Percentiles rank a stretch among this genome's conserved stretches.
Conservation (phyloP, 768 basidiomycete species). For the Boletus barrowsii region DNA sequence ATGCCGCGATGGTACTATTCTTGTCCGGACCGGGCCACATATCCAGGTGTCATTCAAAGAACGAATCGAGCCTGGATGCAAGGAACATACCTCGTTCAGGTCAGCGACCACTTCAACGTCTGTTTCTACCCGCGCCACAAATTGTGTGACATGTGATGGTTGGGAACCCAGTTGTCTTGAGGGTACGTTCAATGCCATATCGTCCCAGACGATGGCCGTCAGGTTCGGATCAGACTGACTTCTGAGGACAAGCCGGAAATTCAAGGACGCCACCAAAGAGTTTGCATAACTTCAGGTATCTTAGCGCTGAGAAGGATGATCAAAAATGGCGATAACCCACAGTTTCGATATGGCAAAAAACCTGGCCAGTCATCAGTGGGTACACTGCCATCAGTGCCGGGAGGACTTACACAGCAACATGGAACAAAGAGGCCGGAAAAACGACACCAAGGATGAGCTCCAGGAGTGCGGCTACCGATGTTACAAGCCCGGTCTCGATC, state of each 20-base stretch:
- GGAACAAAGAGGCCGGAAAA: not conserved
- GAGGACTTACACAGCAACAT: constrained; percentile 19
- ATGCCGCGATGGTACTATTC: too few relatives aligned
- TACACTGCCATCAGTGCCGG: not conserved
- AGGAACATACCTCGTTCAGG: not conserved
- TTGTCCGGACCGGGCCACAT: too few relatives aligned
- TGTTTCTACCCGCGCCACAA: not conserved
- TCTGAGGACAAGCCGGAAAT: constrained; percentile 6
- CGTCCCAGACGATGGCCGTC: not conserved
- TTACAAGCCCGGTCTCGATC: constrained; percentile 24
- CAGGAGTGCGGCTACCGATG: constrained; percentile 14
- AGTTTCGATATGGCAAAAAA: constrained; percentile 15
- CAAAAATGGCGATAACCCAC: not conserved
- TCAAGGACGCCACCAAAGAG: constrained; percentile 9
- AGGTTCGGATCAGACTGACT: not conserved
- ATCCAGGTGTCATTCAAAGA: too few relatives aligned
- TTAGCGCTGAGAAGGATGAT: not conserved
- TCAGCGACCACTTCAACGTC: not conserved
- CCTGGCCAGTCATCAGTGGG: not conserved
- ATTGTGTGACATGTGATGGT: not conserved
- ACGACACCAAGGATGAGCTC: constrained; percentile 15
- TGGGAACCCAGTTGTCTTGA: not conserved
- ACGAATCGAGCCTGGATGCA: too few relatives aligned
- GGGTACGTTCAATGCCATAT: not conserved
- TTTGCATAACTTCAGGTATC: constrained; percentile 13